Evolutionary conservation across 805 yeast species (phyloP).

Genomic region (Metschnikowia anglica): DNA sequence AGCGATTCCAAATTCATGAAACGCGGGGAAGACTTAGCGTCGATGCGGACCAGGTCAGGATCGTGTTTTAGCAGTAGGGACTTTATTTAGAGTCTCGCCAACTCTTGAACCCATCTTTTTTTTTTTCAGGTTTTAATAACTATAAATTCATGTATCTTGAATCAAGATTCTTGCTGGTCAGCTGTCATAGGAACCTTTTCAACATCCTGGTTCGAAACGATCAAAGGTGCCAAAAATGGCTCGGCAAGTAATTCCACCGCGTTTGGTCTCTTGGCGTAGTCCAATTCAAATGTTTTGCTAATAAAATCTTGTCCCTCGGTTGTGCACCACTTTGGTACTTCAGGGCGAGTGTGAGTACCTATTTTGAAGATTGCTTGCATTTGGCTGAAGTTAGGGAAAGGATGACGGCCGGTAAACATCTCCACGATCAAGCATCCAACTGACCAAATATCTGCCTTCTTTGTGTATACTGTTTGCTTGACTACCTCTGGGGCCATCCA

Average conservation of each 20-base stretch:
- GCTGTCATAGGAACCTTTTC: not conserved
- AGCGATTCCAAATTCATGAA: no score
- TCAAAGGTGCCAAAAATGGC: slow-evolving; percentile 53
- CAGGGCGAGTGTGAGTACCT: slow-evolving; percentile 83
- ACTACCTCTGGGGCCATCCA: slow-evolving; percentile 99
- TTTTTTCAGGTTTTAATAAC: no score
- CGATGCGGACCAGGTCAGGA: no score
- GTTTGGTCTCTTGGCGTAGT: slow-evolving; percentile 68
- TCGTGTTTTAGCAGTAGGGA: no score
- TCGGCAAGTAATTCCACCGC: slow-evolving; percentile 70
- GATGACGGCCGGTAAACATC: slow-evolving; percentile 95
- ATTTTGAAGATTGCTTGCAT: slow-evolving; percentile 96
- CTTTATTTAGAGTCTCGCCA: no score
- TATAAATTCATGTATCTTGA: not conserved
- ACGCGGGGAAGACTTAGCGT: no score
- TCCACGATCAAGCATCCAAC: slow-evolving; percentile 92
- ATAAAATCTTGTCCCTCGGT: slow-evolving; percentile 68
- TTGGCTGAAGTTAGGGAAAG: slow-evolving; percentile 90
- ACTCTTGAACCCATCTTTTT: no score
- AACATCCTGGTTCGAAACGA: slow-evolving; percentile 31
- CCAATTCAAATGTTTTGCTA: slow-evolving; percentile 65
- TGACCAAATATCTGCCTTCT: slow-evolving; percentile 96
- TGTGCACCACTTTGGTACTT: slow-evolving; percentile 71
- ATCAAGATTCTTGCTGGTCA: not conserved
- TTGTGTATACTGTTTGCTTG: slow-evolving; percentile 85